phyloP scores from a whole-genome alignment of 2,329 filamentous ascomycete species.

The Sclerotiophoma versabilis region DNA sequence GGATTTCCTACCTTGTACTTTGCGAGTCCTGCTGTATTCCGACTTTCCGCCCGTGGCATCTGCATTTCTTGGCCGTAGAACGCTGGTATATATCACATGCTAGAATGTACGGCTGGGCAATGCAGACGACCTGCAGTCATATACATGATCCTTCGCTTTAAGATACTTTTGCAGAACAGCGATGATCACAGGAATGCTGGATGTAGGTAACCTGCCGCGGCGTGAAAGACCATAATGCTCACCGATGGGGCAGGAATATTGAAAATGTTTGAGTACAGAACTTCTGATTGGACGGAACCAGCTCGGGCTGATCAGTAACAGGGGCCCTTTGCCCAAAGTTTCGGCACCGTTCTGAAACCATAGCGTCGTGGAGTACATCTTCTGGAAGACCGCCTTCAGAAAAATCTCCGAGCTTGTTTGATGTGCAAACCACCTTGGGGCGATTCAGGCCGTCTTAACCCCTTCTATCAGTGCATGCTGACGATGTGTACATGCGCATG shows the following conservation, averaged over 20 bases:
- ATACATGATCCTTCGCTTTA: neutral
- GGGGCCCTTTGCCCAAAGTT: conserved; percentile 17
- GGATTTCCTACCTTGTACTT: neutral
- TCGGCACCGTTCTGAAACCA: conserved; percentile 25
- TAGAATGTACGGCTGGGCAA: neutral
- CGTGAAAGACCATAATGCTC: neutral
- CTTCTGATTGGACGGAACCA: neutral
- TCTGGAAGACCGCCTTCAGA: conserved; percentile 21
- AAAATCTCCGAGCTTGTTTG: conserved; percentile 17
- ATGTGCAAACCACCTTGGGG: neutral
- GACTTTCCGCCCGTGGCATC: conserved; percentile 7
- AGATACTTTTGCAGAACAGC: neutral
- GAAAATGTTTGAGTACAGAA: neutral
- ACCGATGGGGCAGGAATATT: neutral
- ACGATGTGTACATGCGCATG: conserved; percentile 1
- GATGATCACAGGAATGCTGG: neutral
- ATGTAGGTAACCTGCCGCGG: neutral
- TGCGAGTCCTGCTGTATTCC: neutral
- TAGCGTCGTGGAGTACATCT: conserved; percentile 18
- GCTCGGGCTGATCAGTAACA: neutral
- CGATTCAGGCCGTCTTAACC: neutral
- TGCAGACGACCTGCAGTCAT: neutral
- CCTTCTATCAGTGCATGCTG: neutral
- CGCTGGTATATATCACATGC: conserved; percentile 6
- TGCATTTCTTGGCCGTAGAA: conserved; percentile 4